phyloP scores from a whole-genome alignment of 768 basidiomycete genomes.

The Lentinula detonsa region DNA sequence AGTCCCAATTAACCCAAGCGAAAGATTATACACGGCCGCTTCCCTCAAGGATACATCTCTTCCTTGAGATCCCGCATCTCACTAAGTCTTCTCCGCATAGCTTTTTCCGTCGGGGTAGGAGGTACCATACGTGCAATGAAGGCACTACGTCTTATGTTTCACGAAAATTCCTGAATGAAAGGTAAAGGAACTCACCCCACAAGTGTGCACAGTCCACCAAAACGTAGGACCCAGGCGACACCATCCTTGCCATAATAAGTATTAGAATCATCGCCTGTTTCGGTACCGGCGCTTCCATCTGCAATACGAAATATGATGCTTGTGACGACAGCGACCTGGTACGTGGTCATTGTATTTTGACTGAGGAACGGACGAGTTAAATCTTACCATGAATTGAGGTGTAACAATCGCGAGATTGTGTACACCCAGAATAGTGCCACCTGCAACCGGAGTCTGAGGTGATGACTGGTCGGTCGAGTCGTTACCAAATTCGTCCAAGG shows the following conservation, averaged over 20 bases:
- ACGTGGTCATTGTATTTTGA: background rate
- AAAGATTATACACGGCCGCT: background rate
- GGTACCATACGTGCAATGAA: slow-evolving; percentile 75
- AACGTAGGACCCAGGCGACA: slow-evolving; percentile 72
- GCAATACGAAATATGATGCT: slow-evolving; percentile 81
- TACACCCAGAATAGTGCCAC: slow-evolving; percentile 90
- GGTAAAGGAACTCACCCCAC: slow-evolving; percentile 21
- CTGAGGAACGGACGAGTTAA: background rate
- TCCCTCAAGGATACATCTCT: slow-evolving; percentile 16
- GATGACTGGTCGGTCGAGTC: slow-evolving; percentile 30
- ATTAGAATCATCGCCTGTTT: slow-evolving; percentile 34
- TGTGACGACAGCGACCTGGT: slow-evolving; percentile 77
- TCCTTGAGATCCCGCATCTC: slow-evolving; percentile 73
- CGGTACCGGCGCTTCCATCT: slow-evolving; percentile 47
- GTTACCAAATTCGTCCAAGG: slow-evolving; percentile 36
- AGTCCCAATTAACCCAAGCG: background rate
- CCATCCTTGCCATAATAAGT: slow-evolving; percentile 81
- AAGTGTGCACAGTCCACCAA: slow-evolving; percentile 84
- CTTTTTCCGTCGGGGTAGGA: slow-evolving; percentile 86
- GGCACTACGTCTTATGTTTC: slow-evolving; percentile 50
- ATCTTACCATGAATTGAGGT: slow-evolving; percentile 86
- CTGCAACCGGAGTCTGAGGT: slow-evolving; percentile 50
- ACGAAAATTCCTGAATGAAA: background rate
- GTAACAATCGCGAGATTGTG: slow-evolving; percentile 95
- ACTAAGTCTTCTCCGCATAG: slow-evolving; percentile 76